phyloP scores from a whole-genome alignment of 148 eudicot species.

The Rhododendron williamsianum region DNA sequence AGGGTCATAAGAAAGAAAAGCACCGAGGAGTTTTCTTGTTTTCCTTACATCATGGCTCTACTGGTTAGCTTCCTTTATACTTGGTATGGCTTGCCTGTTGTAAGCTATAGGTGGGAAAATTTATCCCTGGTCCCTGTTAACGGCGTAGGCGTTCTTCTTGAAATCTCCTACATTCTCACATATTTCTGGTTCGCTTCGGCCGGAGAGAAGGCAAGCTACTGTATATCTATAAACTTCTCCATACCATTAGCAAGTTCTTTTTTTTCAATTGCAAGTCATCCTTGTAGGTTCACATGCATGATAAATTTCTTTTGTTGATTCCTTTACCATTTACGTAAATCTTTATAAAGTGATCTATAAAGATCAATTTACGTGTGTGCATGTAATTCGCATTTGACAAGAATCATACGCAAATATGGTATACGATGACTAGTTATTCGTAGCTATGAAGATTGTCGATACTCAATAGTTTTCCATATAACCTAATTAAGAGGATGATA shows the following conservation, averaged over 20 bases:
- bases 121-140: slow-evolving; percentile 52
- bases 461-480: not conserved
- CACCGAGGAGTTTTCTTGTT: slow-evolving; percentile 59
- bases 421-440: not conserved
- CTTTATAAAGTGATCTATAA: not conserved
- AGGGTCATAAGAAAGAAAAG: slow-evolving; percentile 60
- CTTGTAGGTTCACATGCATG: not conserved
- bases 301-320: not conserved
- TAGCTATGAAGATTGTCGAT: not conserved
- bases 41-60: slow-evolving; percentile 63
- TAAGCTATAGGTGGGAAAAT: slow-evolving; percentile 67
- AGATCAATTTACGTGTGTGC: not conserved
- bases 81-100: slow-evolving; percentile 83
- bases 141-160: slow-evolving; percentile 60
- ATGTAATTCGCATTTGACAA: not conserved
- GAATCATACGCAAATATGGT: not conserved
- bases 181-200: slow-evolving; percentile 60
- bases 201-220: slow-evolving; percentile 45
- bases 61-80: slow-evolving; percentile 52
- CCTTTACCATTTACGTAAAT: not conserved
- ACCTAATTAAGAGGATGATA: not conserved
- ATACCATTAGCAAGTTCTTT: not conserved
- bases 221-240: not conserved
- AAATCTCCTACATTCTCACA: slow-evolving; percentile 52
- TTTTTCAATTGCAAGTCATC: not conserved